phyloP scores from a whole-genome alignment of 2,329 filamentous ascomycete genomes.

The Bipolaris cookei region DNA sequence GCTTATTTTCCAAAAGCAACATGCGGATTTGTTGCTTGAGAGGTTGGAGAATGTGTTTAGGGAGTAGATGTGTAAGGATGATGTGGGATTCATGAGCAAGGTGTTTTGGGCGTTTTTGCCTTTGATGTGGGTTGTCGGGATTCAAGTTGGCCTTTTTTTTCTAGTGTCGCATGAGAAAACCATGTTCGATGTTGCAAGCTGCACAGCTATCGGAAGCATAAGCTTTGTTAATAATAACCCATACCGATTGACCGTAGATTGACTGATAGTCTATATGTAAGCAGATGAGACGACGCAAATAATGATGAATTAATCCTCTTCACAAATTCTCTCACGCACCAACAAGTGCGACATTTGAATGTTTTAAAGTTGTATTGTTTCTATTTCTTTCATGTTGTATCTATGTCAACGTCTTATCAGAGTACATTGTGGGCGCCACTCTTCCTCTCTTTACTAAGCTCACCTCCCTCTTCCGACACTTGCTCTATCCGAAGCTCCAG shows the following conservation, averaged over 20 bases:
- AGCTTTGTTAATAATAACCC: neutral
- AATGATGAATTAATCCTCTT: neutral
- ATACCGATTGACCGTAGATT: neutral
- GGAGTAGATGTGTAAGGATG: constrained; percentile 22
- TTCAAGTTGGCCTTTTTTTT: neutral
- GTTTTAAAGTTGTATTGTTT: no score
- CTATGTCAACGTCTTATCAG: no score
- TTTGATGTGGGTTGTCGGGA: neutral
- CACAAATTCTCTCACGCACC: no score
- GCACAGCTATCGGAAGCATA: neutral
- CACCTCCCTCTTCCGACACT: no score
- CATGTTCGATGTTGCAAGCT: neutral
- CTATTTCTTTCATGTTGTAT: no score
- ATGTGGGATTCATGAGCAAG: neutral
- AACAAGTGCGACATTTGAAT: neutral
- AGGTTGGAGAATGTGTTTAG: constrained; percentile 76
- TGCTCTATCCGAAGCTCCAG: no score
- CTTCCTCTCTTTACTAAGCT: no score
- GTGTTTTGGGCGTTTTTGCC: neutral
- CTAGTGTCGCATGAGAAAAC: no score
- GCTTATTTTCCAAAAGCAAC: constrained; percentile 90
- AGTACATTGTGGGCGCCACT: no score
- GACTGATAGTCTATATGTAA: neutral
- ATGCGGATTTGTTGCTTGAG: constrained; percentile 84
- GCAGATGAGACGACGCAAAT: neutral